Evolutionary conservation across 2,329 filamentous ascomycete species (phyloP), one percentile per base, ranked within the genome.

Genomic region (Claviceps sp.): DNA sequence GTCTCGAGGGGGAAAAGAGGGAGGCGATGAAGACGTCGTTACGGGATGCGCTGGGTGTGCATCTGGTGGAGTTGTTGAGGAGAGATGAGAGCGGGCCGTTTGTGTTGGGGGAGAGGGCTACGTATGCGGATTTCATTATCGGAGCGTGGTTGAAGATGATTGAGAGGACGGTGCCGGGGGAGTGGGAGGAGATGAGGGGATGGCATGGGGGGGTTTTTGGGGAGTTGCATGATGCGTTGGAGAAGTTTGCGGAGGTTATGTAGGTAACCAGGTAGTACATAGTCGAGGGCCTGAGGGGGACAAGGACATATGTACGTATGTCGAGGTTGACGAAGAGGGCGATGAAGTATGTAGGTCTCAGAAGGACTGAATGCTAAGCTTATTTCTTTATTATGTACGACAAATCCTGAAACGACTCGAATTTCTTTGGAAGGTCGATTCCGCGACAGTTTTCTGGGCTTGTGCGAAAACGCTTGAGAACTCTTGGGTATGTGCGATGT

Each of bases 91-190:
- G 55, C 13, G 76, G 76, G 6, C 73, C 75, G 0, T 81, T 75
- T 48, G 24, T 81, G 1, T 64, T 77, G 2, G 77, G 76, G 0
- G 47, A 55, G 1, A 59, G 56, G 59, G 66, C 69, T 1, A 72
- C 59, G 45, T 80, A 81, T 65, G 77, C 75, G 1, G 79, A 82
- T 58, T 58, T 80, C 0, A 77, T 81, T 38, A 70, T 82, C 1
- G 78, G 77, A 1, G 75, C 65, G 0, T 82, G 78, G 78, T 52
- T 81, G 60, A 65, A 68, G 5, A 75, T 78, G 71, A 57, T 71
- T 50, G 55, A 57, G 4, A 60, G 42, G 14, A 68, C 65, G 26
- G 58, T 80, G 51, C 70, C 70, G 0, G 54, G 58, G 2, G 76
- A 80, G 53, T 80, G 75, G 75, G 58, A 72, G 54, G 63, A 69